Conservation (phyloP, 441 rosid genomes). For the Brassica hybrid region DNA sequence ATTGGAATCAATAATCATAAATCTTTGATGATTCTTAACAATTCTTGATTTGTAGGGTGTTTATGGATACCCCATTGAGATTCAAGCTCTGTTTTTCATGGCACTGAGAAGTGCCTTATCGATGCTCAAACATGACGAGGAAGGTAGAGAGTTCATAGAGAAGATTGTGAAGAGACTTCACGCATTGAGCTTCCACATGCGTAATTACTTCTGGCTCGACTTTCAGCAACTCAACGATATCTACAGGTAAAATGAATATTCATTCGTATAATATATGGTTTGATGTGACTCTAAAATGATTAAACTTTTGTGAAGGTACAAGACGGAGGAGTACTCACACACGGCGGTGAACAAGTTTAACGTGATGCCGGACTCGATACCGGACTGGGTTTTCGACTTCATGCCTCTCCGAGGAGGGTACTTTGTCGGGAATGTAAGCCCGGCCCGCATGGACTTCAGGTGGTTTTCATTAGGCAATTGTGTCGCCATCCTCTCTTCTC, state of each 20-base stretch:
- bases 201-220: conserved; percentile 92
- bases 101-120: conserved; percentile 71
- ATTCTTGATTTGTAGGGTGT: conserved; percentile 64
- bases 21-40: not conserved
- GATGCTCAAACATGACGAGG: conserved; percentile 80
- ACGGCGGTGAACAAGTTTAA: conserved; percentile 90
- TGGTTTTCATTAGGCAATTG: conserved; percentile 96
- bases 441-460: conserved; percentile 93
- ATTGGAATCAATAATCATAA: not conserved
- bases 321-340: conserved; percentile 97
- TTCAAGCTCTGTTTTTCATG: conserved; percentile 94
- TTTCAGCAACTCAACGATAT: conserved; percentile 92
- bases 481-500: conserved; percentile 79
- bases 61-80: conserved; percentile 94
- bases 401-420: conserved; percentile 96
- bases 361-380: conserved; percentile 93
- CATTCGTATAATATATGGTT: not conserved
- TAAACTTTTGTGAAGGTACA: conserved; percentile 54
- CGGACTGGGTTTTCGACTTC: conserved; percentile 93
- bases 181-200: conserved; percentile 89
- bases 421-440: conserved; percentile 92
- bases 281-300: not conserved
- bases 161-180: conserved; percentile 86
- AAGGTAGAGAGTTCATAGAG: conserved; percentile 82
- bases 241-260: conserved; percentile 24